A percentile compares a stretch with the other conserved stretches of the same genome.
These are phyloP conservation scores for Botryotinia narcissicola DNA, from an alignment of 2,329 filamentous ascomycete species.

Conservation along the genomic window DNA sequence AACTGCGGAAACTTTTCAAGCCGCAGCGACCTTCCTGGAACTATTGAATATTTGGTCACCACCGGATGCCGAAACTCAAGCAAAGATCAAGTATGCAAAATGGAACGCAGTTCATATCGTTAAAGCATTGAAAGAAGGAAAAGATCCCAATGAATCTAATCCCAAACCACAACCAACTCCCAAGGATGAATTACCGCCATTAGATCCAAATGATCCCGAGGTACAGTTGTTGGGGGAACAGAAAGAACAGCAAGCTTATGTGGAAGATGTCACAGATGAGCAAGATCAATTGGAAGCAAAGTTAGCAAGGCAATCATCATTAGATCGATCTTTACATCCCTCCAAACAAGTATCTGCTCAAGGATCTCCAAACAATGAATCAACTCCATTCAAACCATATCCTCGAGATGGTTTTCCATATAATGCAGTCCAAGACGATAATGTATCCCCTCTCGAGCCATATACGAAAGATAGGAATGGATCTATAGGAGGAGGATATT, in stretches of 20 bases:
- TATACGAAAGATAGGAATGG: constrained; percentile 44
- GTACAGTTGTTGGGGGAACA: constrained; percentile 54
- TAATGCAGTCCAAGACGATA: constrained; percentile 38
- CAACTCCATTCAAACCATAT: constrained; percentile 40
- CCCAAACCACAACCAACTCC: constrained; percentile 58
- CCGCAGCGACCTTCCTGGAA: constrained; percentile 89
- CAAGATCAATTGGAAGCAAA: constrained; percentile 46
- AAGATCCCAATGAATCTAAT: constrained; percentile 90
- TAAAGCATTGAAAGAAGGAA: constrained; percentile 85
- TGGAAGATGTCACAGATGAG: constrained; percentile 60
- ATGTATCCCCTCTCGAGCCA: constrained; percentile 53
- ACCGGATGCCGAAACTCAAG: constrained; percentile 69
- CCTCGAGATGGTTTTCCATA: constrained; percentile 36
- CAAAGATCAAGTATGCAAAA: constrained; percentile 95
- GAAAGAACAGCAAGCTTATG: constrained; percentile 36
- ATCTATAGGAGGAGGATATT: constrained; percentile 57
- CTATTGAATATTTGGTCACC: constrained; percentile 80
- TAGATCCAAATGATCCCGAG: constrained; percentile 66
- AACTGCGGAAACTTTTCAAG: constrained; percentile 91
- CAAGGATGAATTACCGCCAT: constrained; percentile 45
- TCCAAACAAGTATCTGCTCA: constrained; percentile 35
- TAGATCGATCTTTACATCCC: constrained; percentile 50
- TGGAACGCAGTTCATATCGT: constrained; percentile 90
- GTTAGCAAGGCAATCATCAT: constrained; percentile 47
- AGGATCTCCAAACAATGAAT: constrained; percentile 26